Conservation (phyloP, 257 asterid genomes). For the Ocimum tenuiflorum region DNA sequence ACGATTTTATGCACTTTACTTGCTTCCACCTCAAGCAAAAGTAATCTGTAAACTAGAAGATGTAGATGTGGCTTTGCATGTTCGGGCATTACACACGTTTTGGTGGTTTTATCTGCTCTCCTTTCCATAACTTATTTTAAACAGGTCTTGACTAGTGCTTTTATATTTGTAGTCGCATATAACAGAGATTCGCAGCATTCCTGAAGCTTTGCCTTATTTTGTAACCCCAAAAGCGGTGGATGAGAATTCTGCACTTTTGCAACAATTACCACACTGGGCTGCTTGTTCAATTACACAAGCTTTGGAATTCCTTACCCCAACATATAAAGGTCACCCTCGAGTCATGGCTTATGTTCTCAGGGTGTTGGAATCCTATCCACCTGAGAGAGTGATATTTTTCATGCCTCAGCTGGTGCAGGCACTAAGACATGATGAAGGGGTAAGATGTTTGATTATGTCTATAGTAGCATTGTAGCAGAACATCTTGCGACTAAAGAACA, state of each 20-base stretch:
- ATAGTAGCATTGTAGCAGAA: neutral
- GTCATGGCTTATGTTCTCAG: conserved; percentile 99
- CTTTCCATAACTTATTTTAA: conserved; percentile 4
- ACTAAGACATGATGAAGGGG: conserved; percentile 92
- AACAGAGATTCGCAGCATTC: conserved; percentile 73
- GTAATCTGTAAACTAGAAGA: neutral
- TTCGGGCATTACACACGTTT: conserved; percentile 4
- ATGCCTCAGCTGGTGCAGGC: conserved; percentile 99
- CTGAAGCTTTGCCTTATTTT: conserved; percentile 95
- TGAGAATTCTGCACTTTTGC: conserved; percentile 86
- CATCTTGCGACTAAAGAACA: neutral
- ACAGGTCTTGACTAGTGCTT: conserved; percentile 10
- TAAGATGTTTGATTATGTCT: conserved; percentile 29
- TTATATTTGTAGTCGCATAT: conserved; percentile 53
- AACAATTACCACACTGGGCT: conserved; percentile 99
- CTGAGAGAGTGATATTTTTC: conserved; percentile 91
- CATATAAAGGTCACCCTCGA: conserved; percentile 95
- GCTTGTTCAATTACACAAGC: conserved; percentile 97
- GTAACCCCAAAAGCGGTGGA: conserved; percentile 91
- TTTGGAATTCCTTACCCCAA: conserved; percentile 89
- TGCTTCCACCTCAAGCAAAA: neutral
- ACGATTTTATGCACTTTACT: neutral
- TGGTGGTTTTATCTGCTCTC: conserved; percentile 4
- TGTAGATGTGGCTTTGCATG: conserved; percentile 10
- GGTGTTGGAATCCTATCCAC: conserved; percentile 98